Percentiles rank a stretch among this genome's conserved stretches.
phyloP scores from a whole-genome alignment of 2,329 filamentous ascomycete species.

The Calonectria henricotiae region DNA sequence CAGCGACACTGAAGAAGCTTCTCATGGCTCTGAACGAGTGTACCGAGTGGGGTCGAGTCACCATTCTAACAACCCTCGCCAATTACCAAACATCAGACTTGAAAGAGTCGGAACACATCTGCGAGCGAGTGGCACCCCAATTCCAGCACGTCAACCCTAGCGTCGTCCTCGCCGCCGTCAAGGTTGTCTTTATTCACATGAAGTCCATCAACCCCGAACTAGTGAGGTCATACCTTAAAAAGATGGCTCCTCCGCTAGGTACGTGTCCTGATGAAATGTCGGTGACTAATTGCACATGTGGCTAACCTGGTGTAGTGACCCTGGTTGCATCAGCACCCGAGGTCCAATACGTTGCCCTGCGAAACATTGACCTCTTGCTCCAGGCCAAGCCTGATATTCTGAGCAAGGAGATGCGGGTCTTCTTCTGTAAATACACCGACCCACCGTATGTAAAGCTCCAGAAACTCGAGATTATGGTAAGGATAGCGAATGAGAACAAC shows the following conservation, averaged over 20 bases:
- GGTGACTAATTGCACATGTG: neutral
- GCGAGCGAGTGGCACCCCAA: slow-evolving; percentile 94
- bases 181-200: slow-evolving; percentile 98
- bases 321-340: slow-evolving; percentile 96
- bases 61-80: slow-evolving; percentile 90
- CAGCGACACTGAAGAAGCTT: slow-evolving; percentile 91
- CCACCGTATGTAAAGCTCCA: slow-evolving; percentile 97
- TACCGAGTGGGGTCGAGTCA: slow-evolving; percentile 98
- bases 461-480: slow-evolving; percentile 99
- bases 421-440: slow-evolving; percentile 99
- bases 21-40: slow-evolving; percentile 97
- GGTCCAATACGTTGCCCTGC: slow-evolving; percentile 96
- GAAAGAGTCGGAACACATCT: slow-evolving; percentile 98
- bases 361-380: slow-evolving; percentile 95
- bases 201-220: slow-evolving; percentile 84
- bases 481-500: slow-evolving; percentile 97
- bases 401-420: slow-evolving; percentile 96
- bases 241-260: slow-evolving; percentile 98
- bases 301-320: slow-evolving; percentile 75
- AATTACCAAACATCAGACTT: slow-evolving; percentile 90
- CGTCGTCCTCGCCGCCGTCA: slow-evolving; percentile 97
- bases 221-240: slow-evolving; percentile 91
- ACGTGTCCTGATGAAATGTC: slow-evolving; percentile 53
- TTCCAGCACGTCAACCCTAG: slow-evolving; percentile 99
- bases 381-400: slow-evolving; percentile 97